Evolutionary conservation across 495 filamentous ascomycete species (phyloP).

Genomic region (Annulohypoxylon moriforme): DNA sequence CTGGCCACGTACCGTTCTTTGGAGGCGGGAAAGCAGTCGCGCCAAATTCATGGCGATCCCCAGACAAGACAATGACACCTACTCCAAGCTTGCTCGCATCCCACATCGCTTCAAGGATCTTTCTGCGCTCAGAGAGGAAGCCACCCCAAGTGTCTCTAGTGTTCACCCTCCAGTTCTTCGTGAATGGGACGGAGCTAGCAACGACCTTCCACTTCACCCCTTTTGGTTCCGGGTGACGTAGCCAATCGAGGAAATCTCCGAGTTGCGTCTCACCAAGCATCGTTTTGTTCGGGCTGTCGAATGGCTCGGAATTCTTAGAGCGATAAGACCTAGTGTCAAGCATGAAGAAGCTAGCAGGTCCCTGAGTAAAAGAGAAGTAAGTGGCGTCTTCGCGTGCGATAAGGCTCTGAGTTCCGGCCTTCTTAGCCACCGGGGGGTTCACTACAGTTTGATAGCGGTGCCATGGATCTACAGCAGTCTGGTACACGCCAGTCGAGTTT

Average conservation of each 20-base stretch:
- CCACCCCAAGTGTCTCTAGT: conserved; percentile 91
- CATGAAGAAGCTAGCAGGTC: conserved; percentile 93
- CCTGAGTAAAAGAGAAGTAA: conserved; percentile 88
- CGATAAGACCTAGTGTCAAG: conserved; percentile 92
- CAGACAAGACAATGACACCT: conserved; percentile 85
- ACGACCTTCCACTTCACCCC: conserved; percentile 95
- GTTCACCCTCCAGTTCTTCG: conserved; percentile 93
- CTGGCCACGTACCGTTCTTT: conserved; percentile 62
- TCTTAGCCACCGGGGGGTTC: conserved; percentile 77
- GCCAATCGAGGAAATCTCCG: conserved; percentile 78
- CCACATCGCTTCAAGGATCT: conserved; percentile 92
- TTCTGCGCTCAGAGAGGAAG: conserved; percentile 80
- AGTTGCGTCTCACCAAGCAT: conserved; percentile 89
- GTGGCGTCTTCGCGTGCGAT: conserved; percentile 65
- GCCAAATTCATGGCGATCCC: conserved; percentile 94
- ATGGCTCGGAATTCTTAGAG: conserved; percentile 63
- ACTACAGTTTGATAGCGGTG: conserved; percentile 82
- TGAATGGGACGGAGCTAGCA: conserved; percentile 89
- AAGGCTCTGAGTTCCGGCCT: conserved; percentile 49
- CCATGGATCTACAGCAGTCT: conserved; percentile 85
- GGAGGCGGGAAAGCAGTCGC: conserved; percentile 89
- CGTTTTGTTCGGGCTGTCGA: conserved; percentile 70
- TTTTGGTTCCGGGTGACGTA: conserved; percentile 72
- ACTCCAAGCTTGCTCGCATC: conserved; percentile 74
- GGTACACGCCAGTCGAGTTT: conserved; percentile 47